Evolutionary conservation across 306 rosid species (phyloP).

Genomic region (Trifolium dubium): DNA sequence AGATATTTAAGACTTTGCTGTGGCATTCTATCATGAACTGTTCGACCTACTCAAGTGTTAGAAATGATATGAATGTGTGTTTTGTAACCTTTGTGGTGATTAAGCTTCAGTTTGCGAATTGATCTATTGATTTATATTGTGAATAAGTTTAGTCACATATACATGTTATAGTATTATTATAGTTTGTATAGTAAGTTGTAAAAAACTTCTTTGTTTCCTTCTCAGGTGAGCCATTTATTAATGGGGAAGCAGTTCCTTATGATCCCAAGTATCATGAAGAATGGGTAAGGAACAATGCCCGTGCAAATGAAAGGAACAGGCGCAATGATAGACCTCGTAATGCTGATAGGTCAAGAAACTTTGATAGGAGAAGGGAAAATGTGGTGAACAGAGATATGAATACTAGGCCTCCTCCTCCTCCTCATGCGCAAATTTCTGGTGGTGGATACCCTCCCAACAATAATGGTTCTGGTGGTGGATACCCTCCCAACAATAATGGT

Average conservation of each 20-base stretch:
- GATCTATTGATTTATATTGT: not conserved
- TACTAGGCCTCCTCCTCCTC: slow-evolving; percentile 48
- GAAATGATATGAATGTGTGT: not conserved
- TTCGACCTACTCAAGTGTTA: not conserved
- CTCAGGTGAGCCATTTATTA: slow-evolving; percentile 90
- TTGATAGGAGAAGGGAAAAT: slow-evolving; percentile 87
- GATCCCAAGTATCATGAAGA: slow-evolving; percentile 93
- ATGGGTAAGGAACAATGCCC: slow-evolving; percentile 87
- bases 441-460: slow-evolving; percentile 41
- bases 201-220: slow-evolving; percentile 14
- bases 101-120: not conserved
- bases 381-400: slow-evolving; percentile 69
- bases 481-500: slow-evolving; percentile 29
- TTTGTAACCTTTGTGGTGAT: not conserved
- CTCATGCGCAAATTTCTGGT: slow-evolving; percentile 41
- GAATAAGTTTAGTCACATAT: not conserved
- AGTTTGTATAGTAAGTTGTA: not conserved
- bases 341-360: slow-evolving; percentile 83
- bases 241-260: slow-evolving; percentile 92
- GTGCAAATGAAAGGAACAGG: slow-evolving; percentile 94
- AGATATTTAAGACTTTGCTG: not conserved
- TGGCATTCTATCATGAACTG: too few species aligned
- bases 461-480: slow-evolving; percentile 27
- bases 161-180: not conserved
- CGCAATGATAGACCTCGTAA: slow-evolving; percentile 90